Evolutionary conservation across 345 rosid species (phyloP).

Genomic region (Murraya koenigii): DNA sequence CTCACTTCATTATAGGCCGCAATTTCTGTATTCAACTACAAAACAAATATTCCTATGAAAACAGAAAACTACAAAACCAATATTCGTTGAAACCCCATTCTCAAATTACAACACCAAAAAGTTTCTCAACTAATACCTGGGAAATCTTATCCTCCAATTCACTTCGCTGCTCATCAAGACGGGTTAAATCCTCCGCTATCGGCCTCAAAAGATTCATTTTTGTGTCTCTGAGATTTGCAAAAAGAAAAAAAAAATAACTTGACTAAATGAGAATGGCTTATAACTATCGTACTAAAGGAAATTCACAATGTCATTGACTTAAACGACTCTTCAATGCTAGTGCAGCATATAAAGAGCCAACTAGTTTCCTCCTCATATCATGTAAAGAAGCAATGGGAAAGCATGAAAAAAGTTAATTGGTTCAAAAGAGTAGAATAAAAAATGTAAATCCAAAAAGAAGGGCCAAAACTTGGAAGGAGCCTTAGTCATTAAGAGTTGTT

Average conservation of each 20-base stretch:
- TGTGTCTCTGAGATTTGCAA: slow-evolving; percentile 43
- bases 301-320: background rate
- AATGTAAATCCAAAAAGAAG: background rate
- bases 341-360: background rate
- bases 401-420: background rate
- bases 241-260: background rate
- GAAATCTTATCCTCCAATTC: slow-evolving; percentile 64
- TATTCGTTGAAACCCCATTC: slow-evolving; percentile 16
- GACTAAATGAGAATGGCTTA: background rate
- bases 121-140: slow-evolving; percentile 45
- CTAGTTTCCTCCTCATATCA: background rate
- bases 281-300: background rate
- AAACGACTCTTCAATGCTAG: background rate
- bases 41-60: slow-evolving; percentile 13
- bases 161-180: slow-evolving; percentile 63
- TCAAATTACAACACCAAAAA: slow-evolving; percentile 5
- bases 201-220: slow-evolving; percentile 65
- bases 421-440: background rate
- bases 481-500: background rate
- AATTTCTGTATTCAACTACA: slow-evolving; percentile 77
- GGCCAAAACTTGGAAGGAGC: background rate
- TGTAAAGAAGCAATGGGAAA: background rate
- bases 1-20: slow-evolving; percentile 58
- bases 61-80: slow-evolving; percentile 43
- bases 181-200: slow-evolving; percentile 50